Evolutionary conservation across 805 yeast species (phyloP).

Genomic region (Wickerhamomyces ciferrii): DNA sequence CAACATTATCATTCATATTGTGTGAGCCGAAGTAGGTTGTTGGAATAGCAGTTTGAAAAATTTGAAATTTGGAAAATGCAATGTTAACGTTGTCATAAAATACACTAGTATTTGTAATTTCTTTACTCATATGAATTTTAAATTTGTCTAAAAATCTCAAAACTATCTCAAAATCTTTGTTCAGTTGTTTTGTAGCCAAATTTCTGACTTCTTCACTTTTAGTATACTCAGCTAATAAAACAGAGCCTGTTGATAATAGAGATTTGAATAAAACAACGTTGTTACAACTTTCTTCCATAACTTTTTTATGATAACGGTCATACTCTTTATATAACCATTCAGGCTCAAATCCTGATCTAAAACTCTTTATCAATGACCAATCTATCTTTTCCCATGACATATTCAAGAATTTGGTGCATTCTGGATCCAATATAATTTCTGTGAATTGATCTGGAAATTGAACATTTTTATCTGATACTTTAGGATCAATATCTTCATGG

Average conservation of each 20-base stretch:
- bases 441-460: slow-evolving; percentile 10
- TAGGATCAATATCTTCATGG: slow-evolving; percentile 12
- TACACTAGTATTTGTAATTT: slow-evolving; percentile 5
- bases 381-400: slow-evolving; percentile 14
- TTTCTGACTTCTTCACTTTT: slow-evolving; percentile 5
- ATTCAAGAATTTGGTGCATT: slow-evolving; percentile 16
- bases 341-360: slow-evolving; percentile 14
- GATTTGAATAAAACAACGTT: slow-evolving; percentile 22
- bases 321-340: slow-evolving; percentile 18
- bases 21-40: slow-evolving; percentile 17
- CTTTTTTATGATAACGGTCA: slow-evolving; percentile 10
- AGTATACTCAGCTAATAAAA: slow-evolving; percentile 9
- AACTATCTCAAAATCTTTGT: slow-evolving; percentile 20
- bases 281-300: slow-evolving; percentile 16
- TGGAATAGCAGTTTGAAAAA: slow-evolving; percentile 17
- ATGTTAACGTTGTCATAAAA: slow-evolving; percentile 17
- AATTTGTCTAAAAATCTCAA: slow-evolving; percentile 21
- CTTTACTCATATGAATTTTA: slow-evolving; percentile 7
- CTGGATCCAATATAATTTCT: slow-evolving; percentile 19
- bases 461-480: slow-evolving; percentile 1
- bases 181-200: slow-evolving; percentile 6
- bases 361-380: background rate
- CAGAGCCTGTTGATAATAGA: slow-evolving; percentile 18
- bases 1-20: slow-evolving; percentile 17
- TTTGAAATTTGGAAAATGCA: slow-evolving; percentile 20